Percentiles rank a stretch among this genome's conserved stretches.
These are phyloP conservation scores for Cordyceps javanica DNA, from an alignment of 2,329 filamentous ascomycete species.

Conservation along the genomic window DNA sequence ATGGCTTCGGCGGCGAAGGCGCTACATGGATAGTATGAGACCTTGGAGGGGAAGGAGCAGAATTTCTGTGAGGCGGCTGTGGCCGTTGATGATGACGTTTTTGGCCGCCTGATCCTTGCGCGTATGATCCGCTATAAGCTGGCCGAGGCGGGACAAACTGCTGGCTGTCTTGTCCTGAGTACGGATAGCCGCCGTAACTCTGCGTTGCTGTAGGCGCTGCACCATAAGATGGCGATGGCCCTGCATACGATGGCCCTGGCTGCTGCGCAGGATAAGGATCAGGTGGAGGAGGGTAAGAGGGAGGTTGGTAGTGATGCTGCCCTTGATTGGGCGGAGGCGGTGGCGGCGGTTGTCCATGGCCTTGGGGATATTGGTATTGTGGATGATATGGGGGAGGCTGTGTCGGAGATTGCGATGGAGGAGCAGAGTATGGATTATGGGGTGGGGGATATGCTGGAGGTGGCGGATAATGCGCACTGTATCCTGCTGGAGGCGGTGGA, in stretches of 20 bases:
- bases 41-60: slow-evolving; percentile 8
- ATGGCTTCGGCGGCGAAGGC: background rate
- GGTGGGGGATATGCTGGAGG: slow-evolving; percentile 17
- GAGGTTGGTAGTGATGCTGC: slow-evolving; percentile 16
- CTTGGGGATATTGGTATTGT: slow-evolving; percentile 14
- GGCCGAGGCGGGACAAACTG: slow-evolving; percentile 4
- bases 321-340: slow-evolving; percentile 11
- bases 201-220: background rate
- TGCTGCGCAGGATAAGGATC: slow-evolving; percentile 11
- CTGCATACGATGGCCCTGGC: slow-evolving; percentile 7
- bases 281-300: slow-evolving; percentile 17
- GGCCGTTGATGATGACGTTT: slow-evolving; percentile 1
- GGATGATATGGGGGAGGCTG: slow-evolving; percentile 11
- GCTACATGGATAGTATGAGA: background rate
- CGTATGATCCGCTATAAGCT: slow-evolving; percentile 10
- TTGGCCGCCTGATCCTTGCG: background rate
- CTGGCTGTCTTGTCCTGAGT: background rate
- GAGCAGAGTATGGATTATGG: background rate
- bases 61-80: background rate
- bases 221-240: background rate
- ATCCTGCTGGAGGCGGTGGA: slow-evolving; percentile 19
- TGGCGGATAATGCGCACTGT: slow-evolving; percentile 22
- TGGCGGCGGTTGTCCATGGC: slow-evolving; percentile 15
- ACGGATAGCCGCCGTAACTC: background rate
- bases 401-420: slow-evolving; percentile 7